Evolutionary conservation across 129 eudicot genomes (phyloP).

Genomic region (Calendula officinalis): DNA sequence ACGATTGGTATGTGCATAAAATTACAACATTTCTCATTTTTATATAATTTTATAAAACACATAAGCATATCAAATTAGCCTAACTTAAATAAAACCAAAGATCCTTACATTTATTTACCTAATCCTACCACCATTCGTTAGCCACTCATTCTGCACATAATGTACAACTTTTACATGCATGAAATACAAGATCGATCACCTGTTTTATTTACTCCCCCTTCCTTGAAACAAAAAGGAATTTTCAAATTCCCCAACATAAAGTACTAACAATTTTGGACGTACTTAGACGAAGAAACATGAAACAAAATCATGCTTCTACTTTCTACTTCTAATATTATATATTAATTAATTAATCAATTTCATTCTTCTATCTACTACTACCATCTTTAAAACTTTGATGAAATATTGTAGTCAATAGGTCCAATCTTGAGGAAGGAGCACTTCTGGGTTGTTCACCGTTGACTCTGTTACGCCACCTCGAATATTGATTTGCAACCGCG

Average conservation of each 20-base stretch:
- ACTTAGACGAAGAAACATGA: slow-evolving; percentile 6
- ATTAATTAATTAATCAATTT: no score
- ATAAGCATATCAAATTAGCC: no score
- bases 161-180: slow-evolving; percentile 12
- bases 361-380: slow-evolving; percentile 6
- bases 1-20: no score
- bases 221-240: slow-evolving; percentile 25
- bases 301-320: slow-evolving; percentile 7
- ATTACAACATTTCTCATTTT: no score
- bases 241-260: slow-evolving; percentile 14
- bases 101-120: neutral
- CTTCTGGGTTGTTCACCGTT: slow-evolving; percentile 31
- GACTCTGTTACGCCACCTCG: slow-evolving; percentile 15
- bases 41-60: neutral
- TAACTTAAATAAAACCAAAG: neutral
- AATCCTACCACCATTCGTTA: neutral
- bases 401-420: slow-evolving; percentile 40
- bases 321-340: neutral
- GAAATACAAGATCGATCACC: neutral
- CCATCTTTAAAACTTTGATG: neutral
- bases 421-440: slow-evolving; percentile 73
- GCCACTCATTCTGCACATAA: neutral
- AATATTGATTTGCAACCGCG: slow-evolving; percentile 18
- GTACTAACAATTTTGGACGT: slow-evolving; percentile 8
- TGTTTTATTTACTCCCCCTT: neutral